phyloP scores from a whole-genome alignment of 495 filamentous ascomycete genomes.

The Neurospora sp. region DNA sequence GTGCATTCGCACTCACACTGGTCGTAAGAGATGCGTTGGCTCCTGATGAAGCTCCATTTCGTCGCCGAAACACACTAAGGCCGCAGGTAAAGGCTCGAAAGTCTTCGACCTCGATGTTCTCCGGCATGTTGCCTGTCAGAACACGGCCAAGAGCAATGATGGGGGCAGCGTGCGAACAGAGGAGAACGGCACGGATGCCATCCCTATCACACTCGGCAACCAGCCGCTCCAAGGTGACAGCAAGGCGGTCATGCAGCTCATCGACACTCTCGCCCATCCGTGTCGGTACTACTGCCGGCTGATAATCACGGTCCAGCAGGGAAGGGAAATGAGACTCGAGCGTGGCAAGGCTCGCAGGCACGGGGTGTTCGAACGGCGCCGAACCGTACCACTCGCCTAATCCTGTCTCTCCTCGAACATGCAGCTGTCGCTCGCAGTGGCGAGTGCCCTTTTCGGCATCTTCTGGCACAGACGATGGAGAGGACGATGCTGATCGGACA shows the following conservation, averaged over 20 bases:
- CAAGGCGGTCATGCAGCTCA: constrained; percentile 70
- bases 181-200: constrained; percentile 53
- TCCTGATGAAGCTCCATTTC: not conserved
- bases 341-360: constrained; percentile 49
- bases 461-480: constrained; percentile 3
- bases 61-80: constrained; percentile 46
- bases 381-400: constrained; percentile 86
- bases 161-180: constrained; percentile 86
- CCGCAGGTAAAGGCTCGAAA: constrained; percentile 82
- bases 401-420: constrained; percentile 61
- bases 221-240: constrained; percentile 56
- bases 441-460: not conserved
- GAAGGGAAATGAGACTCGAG: constrained; percentile 57
- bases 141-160: constrained; percentile 76
- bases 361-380: constrained; percentile 73
- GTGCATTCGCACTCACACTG: not conserved
- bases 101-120: constrained; percentile 57
- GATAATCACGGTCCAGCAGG: constrained; percentile 42
- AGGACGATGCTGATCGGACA: constrained; percentile 41
- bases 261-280: constrained; percentile 65
- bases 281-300: constrained; percentile 51
- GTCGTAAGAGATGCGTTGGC: not conserved
- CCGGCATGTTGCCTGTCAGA: constrained; percentile 67
- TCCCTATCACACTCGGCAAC: constrained; percentile 61
- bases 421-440: not conserved